Conservation (phyloP, 768 basidiomycete genomes). For the Suillus placidus region DNA sequence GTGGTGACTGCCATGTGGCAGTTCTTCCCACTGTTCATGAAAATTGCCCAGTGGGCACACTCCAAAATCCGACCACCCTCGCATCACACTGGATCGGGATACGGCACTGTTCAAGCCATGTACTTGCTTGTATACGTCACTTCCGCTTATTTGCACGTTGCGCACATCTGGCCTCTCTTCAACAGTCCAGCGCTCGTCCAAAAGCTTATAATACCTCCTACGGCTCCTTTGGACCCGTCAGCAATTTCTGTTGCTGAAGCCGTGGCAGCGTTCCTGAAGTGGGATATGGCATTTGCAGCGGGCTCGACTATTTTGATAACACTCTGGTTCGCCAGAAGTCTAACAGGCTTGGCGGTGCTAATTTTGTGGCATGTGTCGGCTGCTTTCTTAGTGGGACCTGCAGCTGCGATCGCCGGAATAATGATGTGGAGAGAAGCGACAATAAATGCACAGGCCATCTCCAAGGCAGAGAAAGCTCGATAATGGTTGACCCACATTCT, state of each 20-base stretch:
- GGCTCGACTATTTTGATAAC: constrained; percentile 43
- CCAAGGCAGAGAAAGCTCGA: neutral
- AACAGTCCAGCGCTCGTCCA: neutral
- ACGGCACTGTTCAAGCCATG: constrained; percentile 11
- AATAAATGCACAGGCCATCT: constrained; percentile 13
- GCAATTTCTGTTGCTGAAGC: neutral
- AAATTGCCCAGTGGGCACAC: constrained; percentile 41
- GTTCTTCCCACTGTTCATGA: constrained; percentile 45
- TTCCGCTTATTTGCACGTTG: constrained; percentile 30
- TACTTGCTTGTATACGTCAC: constrained; percentile 20
- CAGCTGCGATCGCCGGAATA: constrained; percentile 48
- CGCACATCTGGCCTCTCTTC: constrained; percentile 4
- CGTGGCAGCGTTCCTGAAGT: constrained; percentile 46
- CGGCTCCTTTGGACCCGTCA: neutral
- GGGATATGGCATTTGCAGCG: constrained; percentile 46
- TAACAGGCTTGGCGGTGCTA: constrained; percentile 35
- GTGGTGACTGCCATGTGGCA: constrained; percentile 54
- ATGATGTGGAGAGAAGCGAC: constrained; percentile 49
- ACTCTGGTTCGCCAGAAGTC: constrained; percentile 46
- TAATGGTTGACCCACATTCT: neutral
- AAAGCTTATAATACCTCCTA: constrained; percentile 12
- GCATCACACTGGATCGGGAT: constrained; percentile 1
- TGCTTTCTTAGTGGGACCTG: constrained; percentile 45
- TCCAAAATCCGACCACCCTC: constrained; percentile 34
- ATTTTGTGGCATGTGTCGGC: constrained; percentile 44